Evolutionary conservation across 2,329 filamentous ascomycete species (phyloP), one percentile per base, ranked within the genome.

Genomic region (Parafenestella ontariensis): DNA sequence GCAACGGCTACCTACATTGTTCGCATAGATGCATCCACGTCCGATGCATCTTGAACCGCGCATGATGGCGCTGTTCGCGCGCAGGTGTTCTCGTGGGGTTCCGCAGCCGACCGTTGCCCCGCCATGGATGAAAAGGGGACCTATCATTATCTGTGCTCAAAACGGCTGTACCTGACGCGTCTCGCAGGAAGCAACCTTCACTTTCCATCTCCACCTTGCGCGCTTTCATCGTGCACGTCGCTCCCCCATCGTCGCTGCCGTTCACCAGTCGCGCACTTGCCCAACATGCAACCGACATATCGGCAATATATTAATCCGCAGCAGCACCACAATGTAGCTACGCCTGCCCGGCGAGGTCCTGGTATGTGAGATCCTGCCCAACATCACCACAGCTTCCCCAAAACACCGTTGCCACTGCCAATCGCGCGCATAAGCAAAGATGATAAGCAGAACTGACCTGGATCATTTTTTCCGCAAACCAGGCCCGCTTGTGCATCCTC

Each of bases 371-470:
- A 61, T 50, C 53, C 48, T 60, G 47, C 52, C 20, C 39, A 36
- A 43, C 56, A 60, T 52, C 51, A 58, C 58, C 57, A 47, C 49
- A 48, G 50, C 46, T 20, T 54, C 50, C 39, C 43, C 48, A 46
- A 40, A 26, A 11, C 23, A 53, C 47, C 64, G 66, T 62, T 56
- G 44, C 68, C 18, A 44, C 49, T 45, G 36, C 54, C 39, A 28
- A 49, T 37, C 24, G 31, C 26, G 51, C 58, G 45, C 52, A 43
- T 36, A 46, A 53, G 18, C 51, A 28, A 59, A 49, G 50, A 81
- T 81, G 76, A 82, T 82, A 71, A 77, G 70, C 46, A 76, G 74
- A 66, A 72, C 77, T 79, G 80, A 81, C 76, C 65, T 82, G 61
- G 76, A 77, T 65, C 70, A 70, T 59, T 79, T 78, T 64, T 79